Percentiles rank a stretch among this genome's conserved stretches.
Evolutionary conservation across 2,329 filamentous ascomycete species (phyloP).

Genomic region (Diaporthe amygdali): DNA sequence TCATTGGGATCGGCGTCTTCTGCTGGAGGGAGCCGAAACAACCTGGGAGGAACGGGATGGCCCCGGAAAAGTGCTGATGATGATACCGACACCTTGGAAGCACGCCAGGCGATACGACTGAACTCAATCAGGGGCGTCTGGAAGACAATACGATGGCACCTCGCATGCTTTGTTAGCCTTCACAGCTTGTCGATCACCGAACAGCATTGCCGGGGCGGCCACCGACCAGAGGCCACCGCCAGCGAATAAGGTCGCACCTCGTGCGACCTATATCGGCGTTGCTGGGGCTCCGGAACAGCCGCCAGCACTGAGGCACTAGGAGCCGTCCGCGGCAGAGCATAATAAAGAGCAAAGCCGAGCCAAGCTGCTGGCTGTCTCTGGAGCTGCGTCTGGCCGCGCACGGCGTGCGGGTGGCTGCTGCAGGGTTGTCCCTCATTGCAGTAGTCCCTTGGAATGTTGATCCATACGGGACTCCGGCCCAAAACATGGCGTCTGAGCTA

Average conservation of each 20-base stretch:
- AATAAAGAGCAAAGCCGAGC: background rate
- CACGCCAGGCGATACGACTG: slow-evolving; percentile 7
- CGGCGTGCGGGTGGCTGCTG: slow-evolving; percentile 7
- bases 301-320: background rate
- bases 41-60: background rate
- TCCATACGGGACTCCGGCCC: slow-evolving; percentile 7
- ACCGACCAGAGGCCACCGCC: background rate
- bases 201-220: background rate
- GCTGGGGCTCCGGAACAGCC: slow-evolving; percentile 4
- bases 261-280: background rate
- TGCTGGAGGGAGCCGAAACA: background rate
- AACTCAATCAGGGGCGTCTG: background rate
- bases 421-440: background rate
- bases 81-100: slow-evolving; percentile 8
- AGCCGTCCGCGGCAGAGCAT: background rate
- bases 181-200: background rate
- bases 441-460: slow-evolving; percentile 7
- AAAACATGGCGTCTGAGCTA: slow-evolving; percentile 16
- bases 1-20: background rate
- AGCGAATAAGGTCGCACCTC: background rate
- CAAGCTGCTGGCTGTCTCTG: background rate
- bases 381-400: slow-evolving; percentile 1
- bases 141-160: background rate
- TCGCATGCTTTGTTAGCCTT: background rate
- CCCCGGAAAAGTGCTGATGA: background rate